Evolutionary conservation across 78 protist species (phyloP).

Genomic region (Chrysochromulina parva): DNA sequence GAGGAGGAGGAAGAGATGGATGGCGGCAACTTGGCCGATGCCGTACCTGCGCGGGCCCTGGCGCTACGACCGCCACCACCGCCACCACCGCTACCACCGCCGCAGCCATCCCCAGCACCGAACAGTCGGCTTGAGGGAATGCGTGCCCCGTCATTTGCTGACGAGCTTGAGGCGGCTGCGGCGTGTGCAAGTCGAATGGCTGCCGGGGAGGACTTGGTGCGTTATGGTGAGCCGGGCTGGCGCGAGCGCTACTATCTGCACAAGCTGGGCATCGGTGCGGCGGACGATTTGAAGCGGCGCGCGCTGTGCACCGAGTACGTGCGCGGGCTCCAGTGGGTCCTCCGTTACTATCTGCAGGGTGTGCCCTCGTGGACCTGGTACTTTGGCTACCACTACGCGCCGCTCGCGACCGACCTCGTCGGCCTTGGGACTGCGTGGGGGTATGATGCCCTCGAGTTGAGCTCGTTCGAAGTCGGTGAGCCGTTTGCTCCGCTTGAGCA

Average conservation of each 20-base stretch:
- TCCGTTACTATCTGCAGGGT: slow-evolving; percentile 92
- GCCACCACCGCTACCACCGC: no score
- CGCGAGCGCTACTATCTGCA: slow-evolving; percentile 80
- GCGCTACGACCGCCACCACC: no score
- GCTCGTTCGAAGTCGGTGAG: not conserved
- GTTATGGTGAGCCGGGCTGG: slow-evolving; percentile 79
- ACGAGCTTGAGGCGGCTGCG: no score
- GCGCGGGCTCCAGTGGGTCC: slow-evolving; percentile 93
- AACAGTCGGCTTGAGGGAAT: no score
- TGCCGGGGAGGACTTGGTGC: slow-evolving; percentile 49
- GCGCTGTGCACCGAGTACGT: slow-evolving; percentile 51
- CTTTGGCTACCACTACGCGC: slow-evolving; percentile 94
- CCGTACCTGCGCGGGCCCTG: no score
- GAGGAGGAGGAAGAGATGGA: no score
- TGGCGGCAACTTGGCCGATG: no score
- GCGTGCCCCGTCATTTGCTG: no score
- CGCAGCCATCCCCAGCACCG: no score
- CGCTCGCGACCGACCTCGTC: slow-evolving; percentile 73
- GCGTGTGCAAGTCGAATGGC: not conserved
- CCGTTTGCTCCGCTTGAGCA: slow-evolving; percentile 92
- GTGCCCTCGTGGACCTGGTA: slow-evolving; percentile 93
- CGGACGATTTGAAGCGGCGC: not conserved
- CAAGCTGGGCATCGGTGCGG: slow-evolving; percentile 59
- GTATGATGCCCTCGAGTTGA: not conserved
- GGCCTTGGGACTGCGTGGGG: not conserved